These are phyloP conservation scores for Ceratocystis harringtonii DNA, from an alignment of 2,329 filamentous ascomycete species.

Conservation along the genomic window DNA sequence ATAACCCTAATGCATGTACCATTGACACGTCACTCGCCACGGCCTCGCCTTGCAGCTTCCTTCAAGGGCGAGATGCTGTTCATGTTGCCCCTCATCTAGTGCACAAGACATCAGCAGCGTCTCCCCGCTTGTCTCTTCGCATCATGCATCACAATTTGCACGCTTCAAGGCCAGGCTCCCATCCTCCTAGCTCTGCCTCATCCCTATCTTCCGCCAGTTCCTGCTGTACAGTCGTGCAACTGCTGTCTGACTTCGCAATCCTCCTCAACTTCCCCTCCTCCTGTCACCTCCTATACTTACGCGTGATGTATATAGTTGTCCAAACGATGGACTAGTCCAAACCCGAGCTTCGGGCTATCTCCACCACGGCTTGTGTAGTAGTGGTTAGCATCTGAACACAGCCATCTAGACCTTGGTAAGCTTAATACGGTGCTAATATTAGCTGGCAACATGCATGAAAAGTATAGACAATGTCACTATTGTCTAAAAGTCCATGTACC, in stretches of 20 bases:
- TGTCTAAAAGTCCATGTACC: background rate
- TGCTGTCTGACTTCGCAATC: background rate
- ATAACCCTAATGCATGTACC: background rate
- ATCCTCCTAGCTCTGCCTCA: background rate
- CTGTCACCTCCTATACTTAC: background rate
- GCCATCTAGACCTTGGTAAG: background rate
- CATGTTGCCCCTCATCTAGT: background rate
- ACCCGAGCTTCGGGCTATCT: background rate
- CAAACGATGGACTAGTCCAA: background rate
- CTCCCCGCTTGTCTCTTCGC: background rate
- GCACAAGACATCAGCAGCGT: background rate
- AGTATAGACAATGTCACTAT: background rate
- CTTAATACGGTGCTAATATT: background rate
- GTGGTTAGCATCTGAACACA: background rate
- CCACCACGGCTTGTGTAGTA: background rate
- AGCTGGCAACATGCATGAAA: background rate
- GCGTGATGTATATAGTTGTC: too few relatives aligned
- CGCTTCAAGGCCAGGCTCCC: background rate
- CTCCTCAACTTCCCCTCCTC: background rate
- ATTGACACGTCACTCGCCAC: background rate
- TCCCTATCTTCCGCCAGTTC: background rate
- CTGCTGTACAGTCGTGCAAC: background rate
- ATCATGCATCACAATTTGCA: background rate
- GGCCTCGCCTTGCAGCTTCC: background rate
- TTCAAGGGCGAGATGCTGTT: background rate